A percentile compares a stretch with the other conserved stretches of the same genome.
These are phyloP conservation scores for Talaromyces sp. DNA, from an alignment of 2,329 filamentous ascomycete genomes.

Conservation along the genomic window DNA sequence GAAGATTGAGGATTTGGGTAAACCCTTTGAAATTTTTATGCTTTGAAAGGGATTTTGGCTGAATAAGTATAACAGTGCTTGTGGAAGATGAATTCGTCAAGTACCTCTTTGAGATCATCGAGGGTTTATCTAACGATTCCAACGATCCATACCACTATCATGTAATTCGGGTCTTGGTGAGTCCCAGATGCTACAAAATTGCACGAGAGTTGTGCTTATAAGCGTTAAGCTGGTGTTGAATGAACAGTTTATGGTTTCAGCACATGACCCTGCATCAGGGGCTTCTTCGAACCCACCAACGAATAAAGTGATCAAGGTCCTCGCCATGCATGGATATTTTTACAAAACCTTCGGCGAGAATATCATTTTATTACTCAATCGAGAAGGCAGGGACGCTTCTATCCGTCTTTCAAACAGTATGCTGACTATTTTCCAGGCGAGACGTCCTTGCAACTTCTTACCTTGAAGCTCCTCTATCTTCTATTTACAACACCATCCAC, in stretches of 20 bases:
- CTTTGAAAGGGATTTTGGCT: not conserved
- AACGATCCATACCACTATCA: slow-evolving; percentile 95
- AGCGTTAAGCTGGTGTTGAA: slow-evolving; percentile 75
- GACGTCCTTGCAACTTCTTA: slow-evolving; percentile 90
- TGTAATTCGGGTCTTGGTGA: slow-evolving; percentile 83
- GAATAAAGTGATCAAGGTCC: slow-evolving; percentile 87
- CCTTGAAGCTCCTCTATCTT: slow-evolving; percentile 90
- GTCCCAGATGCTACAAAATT: slow-evolving; percentile 26
- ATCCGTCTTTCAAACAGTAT: not conserved
- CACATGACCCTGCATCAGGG: slow-evolving; percentile 48
- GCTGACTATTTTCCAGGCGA: slow-evolving; percentile 50
- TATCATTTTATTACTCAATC: slow-evolving; percentile 88
- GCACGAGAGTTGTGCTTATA: not conserved
- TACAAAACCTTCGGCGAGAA: slow-evolving; percentile 98
- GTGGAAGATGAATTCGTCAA: slow-evolving; percentile 74
- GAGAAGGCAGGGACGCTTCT: slow-evolving; percentile 56
- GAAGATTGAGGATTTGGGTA: slow-evolving; percentile 69
- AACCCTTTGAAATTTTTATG: slow-evolving; percentile 22
- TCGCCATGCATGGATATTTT: slow-evolving; percentile 71
- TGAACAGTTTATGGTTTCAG: slow-evolving; percentile 91
- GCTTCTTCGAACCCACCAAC: slow-evolving; percentile 55
- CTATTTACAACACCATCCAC: slow-evolving; percentile 89
- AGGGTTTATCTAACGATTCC: slow-evolving; percentile 77
- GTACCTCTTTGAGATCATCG: slow-evolving; percentile 81
- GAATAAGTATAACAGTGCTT: slow-evolving; percentile 34